phyloP scores from a whole-genome alignment of 192 early-diverging fungal species.

The Podila horticola region DNA sequence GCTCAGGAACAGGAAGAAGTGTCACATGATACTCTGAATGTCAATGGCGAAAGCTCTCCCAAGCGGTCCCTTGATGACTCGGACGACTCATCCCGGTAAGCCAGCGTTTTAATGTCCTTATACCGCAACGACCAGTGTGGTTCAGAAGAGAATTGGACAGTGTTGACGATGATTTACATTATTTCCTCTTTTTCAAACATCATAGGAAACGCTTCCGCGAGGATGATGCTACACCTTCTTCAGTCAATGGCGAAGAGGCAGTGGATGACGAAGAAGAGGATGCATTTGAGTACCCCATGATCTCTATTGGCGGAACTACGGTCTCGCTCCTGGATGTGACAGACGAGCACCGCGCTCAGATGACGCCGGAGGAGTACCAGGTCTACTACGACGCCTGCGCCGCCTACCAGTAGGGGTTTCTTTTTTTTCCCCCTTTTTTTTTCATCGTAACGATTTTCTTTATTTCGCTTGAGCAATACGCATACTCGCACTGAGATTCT shows the following conservation, averaged over 20 bases:
- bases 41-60: not conserved
- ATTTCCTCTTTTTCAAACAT: not conserved
- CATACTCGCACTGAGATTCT: no score
- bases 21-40: constrained; percentile 6
- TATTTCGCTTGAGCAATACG: no score
- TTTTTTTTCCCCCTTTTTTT: no score
- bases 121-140: not conserved
- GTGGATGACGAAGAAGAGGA: constrained; percentile 33
- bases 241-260: constrained; percentile 35
- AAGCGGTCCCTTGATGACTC: constrained; percentile 40
- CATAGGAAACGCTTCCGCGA: constrained; percentile 29
- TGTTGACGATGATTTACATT: not conserved
- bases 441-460: no score
- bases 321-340: constrained; percentile 61
- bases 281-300: constrained; percentile 10
- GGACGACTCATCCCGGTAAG: constrained; percentile 9
- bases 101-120: no score
- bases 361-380: constrained; percentile 68
- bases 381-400: constrained; percentile 46
- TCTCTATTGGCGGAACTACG: constrained; percentile 48
- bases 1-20: constrained; percentile 16
- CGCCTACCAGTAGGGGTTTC: no score
- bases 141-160: not conserved
- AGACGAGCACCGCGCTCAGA: constrained; percentile 62
- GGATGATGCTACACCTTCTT: constrained; percentile 22